Conservation (phyloP, 164 flowering plant genomes). For the Stephania yunnanensis region DNA sequence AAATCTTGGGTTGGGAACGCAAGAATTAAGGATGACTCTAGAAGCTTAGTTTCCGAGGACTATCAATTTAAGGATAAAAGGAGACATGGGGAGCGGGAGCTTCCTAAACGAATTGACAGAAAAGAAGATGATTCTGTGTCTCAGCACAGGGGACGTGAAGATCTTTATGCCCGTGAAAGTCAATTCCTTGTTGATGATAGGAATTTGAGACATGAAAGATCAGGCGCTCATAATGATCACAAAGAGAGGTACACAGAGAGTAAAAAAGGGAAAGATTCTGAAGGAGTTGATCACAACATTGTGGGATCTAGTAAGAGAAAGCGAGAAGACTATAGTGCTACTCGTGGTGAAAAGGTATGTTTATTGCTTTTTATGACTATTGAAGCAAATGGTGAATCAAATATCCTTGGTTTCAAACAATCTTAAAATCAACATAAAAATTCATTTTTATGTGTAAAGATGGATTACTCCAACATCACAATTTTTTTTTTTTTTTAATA, state of each 20-base stretch:
- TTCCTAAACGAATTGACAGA: constrained; percentile 52
- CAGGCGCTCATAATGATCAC: constrained; percentile 44
- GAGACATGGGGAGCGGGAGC: constrained; percentile 57
- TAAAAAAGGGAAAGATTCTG: constrained; percentile 48
- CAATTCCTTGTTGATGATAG: constrained; percentile 46
- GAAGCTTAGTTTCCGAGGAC: constrained; percentile 43
- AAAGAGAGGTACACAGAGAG: constrained; percentile 53
- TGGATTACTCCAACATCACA: neutral
- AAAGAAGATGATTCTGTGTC: constrained; percentile 44
- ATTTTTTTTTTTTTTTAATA: no score
- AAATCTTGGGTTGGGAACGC: constrained; percentile 46
- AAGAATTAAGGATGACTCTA: constrained; percentile 59
- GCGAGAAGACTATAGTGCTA: constrained; percentile 49
- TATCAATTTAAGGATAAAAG: constrained; percentile 45
- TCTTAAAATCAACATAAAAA: neutral
- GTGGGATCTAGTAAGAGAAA: constrained; percentile 37
- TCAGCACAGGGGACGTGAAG: constrained; percentile 67
- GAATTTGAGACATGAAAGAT: constrained; percentile 59
- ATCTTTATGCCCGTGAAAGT: constrained; percentile 45
- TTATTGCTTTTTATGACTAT: neutral
- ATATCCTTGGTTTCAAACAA: neutral
- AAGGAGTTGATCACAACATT: constrained; percentile 32
- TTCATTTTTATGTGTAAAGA: neutral
- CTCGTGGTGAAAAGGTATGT: constrained; percentile 58
- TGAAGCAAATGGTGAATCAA: neutral